Percentiles rank a stretch among this genome's conserved stretches.
Conservation (phyloP, 345 rosid species). For the Eutrema japonicum region DNA sequence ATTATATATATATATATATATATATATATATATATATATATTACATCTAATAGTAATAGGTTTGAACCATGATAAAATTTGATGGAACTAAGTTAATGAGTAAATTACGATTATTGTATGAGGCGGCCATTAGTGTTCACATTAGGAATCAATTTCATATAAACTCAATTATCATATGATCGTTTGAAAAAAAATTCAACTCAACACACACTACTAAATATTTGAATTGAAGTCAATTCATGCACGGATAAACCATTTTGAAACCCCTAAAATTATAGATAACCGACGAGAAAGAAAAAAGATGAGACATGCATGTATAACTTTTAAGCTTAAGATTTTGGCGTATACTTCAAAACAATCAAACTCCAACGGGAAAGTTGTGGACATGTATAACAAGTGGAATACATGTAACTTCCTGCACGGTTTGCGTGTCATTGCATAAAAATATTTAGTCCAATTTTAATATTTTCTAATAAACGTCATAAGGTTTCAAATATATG, state of each 20-base stretch:
- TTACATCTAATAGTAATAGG: too few species aligned
- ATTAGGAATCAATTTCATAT: neutral
- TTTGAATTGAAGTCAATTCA: constrained; percentile 5
- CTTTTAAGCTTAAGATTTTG: constrained; percentile 12
- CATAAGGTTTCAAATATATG: neutral
- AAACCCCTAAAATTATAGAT: neutral
- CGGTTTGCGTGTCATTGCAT: constrained; percentile 25
- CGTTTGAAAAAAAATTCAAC: neutral
- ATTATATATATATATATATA: too few species aligned
- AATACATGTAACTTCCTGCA: constrained; percentile 20
- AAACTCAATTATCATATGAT: constrained; percentile 11
- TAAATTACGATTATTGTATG: constrained; percentile 1
- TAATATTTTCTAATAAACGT: neutral
- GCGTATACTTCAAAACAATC: constrained; percentile 29
- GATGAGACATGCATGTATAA: constrained; percentile 25
- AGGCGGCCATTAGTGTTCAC: too few species aligned
- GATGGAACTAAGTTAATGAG: neutral
- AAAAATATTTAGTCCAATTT: constrained; percentile 7
- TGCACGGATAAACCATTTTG: constrained; percentile 10
- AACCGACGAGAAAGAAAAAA: neutral
- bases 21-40: too few species aligned
- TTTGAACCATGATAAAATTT: neutral
- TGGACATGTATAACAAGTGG: constrained; percentile 21
- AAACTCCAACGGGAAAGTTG: constrained; percentile 33
- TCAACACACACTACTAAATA: neutral